phyloP scores from a whole-genome alignment of 2,329 filamentous ascomycete genomes.

The Magnaporthiopsis rhizophila region DNA sequence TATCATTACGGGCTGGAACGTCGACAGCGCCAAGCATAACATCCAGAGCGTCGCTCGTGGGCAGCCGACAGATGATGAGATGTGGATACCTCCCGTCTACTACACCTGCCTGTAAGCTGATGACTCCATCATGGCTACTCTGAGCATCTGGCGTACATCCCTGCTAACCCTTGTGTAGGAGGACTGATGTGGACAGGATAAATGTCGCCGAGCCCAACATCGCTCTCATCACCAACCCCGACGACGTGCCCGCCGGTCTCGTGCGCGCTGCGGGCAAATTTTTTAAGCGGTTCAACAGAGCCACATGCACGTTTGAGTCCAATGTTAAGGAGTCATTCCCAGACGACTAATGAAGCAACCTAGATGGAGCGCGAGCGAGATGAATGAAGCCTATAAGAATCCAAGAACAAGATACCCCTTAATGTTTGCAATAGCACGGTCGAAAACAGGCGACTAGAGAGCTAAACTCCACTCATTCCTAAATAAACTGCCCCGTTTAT shows the following conservation, averaged over 20 bases:
- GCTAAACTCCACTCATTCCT: neutral
- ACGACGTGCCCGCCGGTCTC: slow-evolving; percentile 46
- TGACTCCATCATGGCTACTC: neutral
- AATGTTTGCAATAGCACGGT: neutral
- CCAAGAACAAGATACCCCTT: neutral
- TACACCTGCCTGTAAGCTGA: slow-evolving; percentile 77
- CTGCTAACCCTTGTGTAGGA: slow-evolving; percentile 32
- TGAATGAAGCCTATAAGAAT: slow-evolving; percentile 25
- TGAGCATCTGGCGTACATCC: neutral
- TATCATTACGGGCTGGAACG: slow-evolving; percentile 83
- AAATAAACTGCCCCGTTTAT: neutral
- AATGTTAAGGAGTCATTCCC: slow-evolving; percentile 77
- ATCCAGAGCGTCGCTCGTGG: neutral
- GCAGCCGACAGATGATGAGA: slow-evolving; percentile 7
- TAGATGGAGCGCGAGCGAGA: neutral
- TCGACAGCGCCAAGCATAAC: slow-evolving; percentile 17
- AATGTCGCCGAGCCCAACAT: slow-evolving; percentile 75
- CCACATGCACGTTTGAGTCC: slow-evolving; percentile 65
- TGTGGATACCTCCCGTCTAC: slow-evolving; percentile 56
- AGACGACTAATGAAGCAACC: slow-evolving; percentile 52
- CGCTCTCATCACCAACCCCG: slow-evolving; percentile 42
- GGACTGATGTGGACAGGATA: slow-evolving; percentile 55
- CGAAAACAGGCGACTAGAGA: neutral
- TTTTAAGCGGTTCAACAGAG: slow-evolving; percentile 77
- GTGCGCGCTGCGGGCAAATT: slow-evolving; percentile 69